Evolutionary conservation across 192 early-diverging fungal species (phyloP).

Genomic region (Podila epicladia): DNA sequence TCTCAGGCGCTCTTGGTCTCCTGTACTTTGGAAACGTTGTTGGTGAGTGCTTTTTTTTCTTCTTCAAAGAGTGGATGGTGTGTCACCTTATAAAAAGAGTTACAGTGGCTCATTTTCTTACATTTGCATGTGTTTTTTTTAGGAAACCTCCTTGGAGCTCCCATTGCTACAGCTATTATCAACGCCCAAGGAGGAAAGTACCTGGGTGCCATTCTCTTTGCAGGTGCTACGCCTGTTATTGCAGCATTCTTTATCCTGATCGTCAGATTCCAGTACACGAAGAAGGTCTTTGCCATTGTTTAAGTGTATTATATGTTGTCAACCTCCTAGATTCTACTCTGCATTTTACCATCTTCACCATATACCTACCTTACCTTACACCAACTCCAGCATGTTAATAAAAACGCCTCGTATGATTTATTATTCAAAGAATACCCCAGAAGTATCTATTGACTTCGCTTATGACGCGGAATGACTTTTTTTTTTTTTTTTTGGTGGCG

Average conservation of each 20-base stretch:
- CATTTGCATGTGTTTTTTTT: background rate
- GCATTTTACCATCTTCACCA: slow-evolving; percentile 1
- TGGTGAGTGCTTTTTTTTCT: background rate
- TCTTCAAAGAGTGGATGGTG: background rate
- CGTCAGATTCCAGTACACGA: slow-evolving; percentile 24
- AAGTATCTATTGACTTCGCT: too few species aligned
- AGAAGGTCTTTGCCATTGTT: slow-evolving; percentile 11
- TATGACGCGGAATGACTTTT: background rate
- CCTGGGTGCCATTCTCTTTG: slow-evolving; percentile 50
- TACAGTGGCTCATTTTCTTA: too few species aligned
- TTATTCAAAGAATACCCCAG: too few species aligned
- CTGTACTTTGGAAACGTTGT: slow-evolving; percentile 43
- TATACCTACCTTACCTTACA: background rate
- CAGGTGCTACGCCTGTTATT: slow-evolving; percentile 27
- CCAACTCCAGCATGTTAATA: background rate
- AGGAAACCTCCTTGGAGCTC: slow-evolving; percentile 55
- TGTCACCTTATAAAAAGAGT: too few species aligned
- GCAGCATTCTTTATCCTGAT: slow-evolving; percentile 37
- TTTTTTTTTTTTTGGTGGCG: background rate
- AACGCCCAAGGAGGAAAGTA: slow-evolving; percentile 26
- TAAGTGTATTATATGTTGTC: background rate
- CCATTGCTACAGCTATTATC: slow-evolving; percentile 40
- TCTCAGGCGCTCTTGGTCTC: slow-evolving; percentile 54
- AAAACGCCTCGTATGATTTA: background rate
- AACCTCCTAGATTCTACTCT: background rate